Base-by-base conservation (phyloP, 768 basidiomycete genomes). In the Agaricus subrufescens region DNA sequence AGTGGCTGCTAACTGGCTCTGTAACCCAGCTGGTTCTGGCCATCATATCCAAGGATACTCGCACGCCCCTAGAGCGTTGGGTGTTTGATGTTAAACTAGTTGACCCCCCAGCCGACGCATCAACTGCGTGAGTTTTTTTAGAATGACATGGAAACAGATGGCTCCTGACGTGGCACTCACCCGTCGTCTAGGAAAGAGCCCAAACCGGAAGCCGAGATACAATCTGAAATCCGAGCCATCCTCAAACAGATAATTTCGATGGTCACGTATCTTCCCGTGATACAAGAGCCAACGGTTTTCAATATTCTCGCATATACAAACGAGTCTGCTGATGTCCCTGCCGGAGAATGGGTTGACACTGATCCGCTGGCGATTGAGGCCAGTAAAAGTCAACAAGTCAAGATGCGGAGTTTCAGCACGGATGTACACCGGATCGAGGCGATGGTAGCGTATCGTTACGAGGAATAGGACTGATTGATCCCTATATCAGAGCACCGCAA, bases 391-490 rank as follows among this genome's bases (percentile, higher is more conserved):
- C 90, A 92, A 66, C 90, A 92, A 65, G 90, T 99, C 70, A 94
- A 97, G 71, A 81, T 99, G 74, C 78, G 96, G 63, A 94, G 85
- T 67, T 99, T 98, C 73, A 95, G 91, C 70, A 99, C 97, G 3
- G 95, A 98, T 69, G 85, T 95, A n/a, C 97, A 99, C 68, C 85
- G 92, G 55, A 91, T 99, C 66, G 91, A 98, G 69, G 94, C 95
- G 4, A 92, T 98, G 91, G 96, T 98, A 46, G 94, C 95, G 4
- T 98, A 98, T 75, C 83, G 94, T 38, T 94, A 94, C 60, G 94
- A 93, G 57, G 89, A 89, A 61, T 91, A 76, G 66, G 38, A 38
- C n/a, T 31, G 37, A 52, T 39, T 25, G 34, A 37, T 25, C 23
- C 44, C 23, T 19, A 19, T 34, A 34, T 34, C 4, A 7, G 11